These are phyloP conservation scores for Nicotiana undulata DNA, from an alignment of 257 asterid species.

Conservation along the genomic window DNA sequence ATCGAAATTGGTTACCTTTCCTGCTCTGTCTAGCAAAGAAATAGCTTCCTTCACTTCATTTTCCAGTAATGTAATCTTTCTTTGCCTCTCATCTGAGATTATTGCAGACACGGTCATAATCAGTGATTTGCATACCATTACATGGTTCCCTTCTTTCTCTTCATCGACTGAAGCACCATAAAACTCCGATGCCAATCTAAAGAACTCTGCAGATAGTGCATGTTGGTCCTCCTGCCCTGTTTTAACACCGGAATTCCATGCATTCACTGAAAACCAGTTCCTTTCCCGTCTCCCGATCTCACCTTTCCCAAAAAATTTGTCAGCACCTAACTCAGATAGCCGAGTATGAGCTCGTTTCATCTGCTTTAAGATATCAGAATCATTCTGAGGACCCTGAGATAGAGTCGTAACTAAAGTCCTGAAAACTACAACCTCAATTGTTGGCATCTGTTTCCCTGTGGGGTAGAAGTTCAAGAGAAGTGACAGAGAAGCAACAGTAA, in stretches of 20 bases:
- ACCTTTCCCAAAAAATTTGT: slow-evolving; percentile 62
- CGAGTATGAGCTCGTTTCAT: slow-evolving; percentile 62
- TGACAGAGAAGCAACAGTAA: slow-evolving; percentile 69
- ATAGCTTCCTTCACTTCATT: slow-evolving; percentile 61
- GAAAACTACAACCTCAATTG: slow-evolving; percentile 67
- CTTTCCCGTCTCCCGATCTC: slow-evolving; percentile 81
- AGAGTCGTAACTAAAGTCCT: slow-evolving; percentile 70
- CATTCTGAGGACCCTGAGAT: slow-evolving; percentile 49
- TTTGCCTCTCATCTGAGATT: slow-evolving; percentile 67
- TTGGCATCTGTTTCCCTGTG: slow-evolving; percentile 62
- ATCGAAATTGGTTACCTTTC: slow-evolving; percentile 51
- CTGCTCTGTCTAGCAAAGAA: slow-evolving; percentile 65
- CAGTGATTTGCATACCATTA: slow-evolving; percentile 69
- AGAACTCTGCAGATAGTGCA: slow-evolving; percentile 60
- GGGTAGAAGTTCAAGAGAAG: slow-evolving; percentile 58
- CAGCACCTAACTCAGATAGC: slow-evolving; percentile 56
- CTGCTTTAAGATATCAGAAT: slow-evolving; percentile 56
- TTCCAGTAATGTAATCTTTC: slow-evolving; percentile 44
- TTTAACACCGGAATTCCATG: slow-evolving; percentile 82
- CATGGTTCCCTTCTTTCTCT: slow-evolving; percentile 39
- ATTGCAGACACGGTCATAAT: slow-evolving; percentile 61
- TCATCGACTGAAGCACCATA: slow-evolving; percentile 41
- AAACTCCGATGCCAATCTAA: slow-evolving; percentile 72
- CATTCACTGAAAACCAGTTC: slow-evolving; percentile 79
- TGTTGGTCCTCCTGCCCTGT: slow-evolving; percentile 59